Evolutionary conservation across 345 rosid species (phyloP), one percentile per base, ranked within the genome.

Genomic region (Gossypium thurberi): DNA sequence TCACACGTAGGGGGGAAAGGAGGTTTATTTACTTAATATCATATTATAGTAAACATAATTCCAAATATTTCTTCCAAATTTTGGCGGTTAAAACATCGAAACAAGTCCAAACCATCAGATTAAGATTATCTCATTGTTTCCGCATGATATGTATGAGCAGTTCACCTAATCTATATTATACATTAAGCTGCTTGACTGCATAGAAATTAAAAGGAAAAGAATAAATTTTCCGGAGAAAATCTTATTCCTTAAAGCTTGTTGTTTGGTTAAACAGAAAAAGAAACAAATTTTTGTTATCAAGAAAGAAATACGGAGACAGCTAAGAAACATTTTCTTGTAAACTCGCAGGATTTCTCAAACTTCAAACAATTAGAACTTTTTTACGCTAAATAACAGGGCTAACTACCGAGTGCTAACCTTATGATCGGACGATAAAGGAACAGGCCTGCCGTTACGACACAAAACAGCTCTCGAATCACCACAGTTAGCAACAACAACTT

Each of bases 391-490:
- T 47, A 20, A 40, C 10, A 62, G 13, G 25, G 53, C n/a, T 21
- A 62, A 26, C 23, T 42, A 15, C 2, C 14, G 26, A 44, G 18
- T 44, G 28, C 60, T 42, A 26, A 91, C 98, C 93, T 92, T 95
- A 59, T 95, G 99, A 83, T 95, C 98, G 3, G 81, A 76, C 8
- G 99, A 92, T 57, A 95, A 85, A 8, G 98, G 88, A 5, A 95
- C 17, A 18, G 97, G 83, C 53, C 78, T 87, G 50, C 94, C 94
- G 44, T 87, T 87, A 3, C 96, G 91, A 28, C 87, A 91, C 20
- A 93, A 85, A 60, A 95, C 93, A 1, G 99, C 98, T 44, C 99
- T 85, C 0, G 99, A 95, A 64, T 95, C 99, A 3, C 99, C 99
- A 48, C 98, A 91, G 56, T 95, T 95, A 6, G 99, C 91, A 9